Base-by-base conservation (phyloP, 306 rosid genomes). In the Lathyrus oleraceus region DNA sequence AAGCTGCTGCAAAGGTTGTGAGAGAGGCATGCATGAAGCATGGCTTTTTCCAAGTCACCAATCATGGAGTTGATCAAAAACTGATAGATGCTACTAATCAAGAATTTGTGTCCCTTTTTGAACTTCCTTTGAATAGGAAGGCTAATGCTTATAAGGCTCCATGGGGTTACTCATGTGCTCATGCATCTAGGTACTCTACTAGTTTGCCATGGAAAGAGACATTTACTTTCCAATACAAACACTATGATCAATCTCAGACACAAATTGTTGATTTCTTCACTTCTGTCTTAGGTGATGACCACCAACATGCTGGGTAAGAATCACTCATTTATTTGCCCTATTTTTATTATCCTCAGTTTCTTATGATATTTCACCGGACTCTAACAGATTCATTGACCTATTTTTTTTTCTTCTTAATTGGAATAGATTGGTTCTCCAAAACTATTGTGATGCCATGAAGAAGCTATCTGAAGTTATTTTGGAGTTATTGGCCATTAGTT, bases 171-270 rank as follows among this genome's bases (percentile, higher is more conserved):
- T 83, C 96, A 0, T 79, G 86, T 5, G 96, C 88, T 27, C 96
- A 87, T 77, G 80, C 90, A 3, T 81, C 84, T 3, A 79, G 90
- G 2, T 89, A 13, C 14, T 45, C 84, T 0, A 42, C 88, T 0
- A 81, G 70, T 64, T 56, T 89, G 81, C 96, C 96, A 10, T 89
- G 92, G 96, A 89, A 87, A 58, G 92, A 89, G 77, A 66, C 85
- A 0, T 75, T 82, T 27, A 70, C 89, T 52, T 81, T 79, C 30
- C 53, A 21, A 4, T 79, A 78, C 65, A 42, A 67, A 7, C 64
- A 43, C 7, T 1, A 14, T 2, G 20, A 66, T 9, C 13, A 53
- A 27, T 68, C 78, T 4, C 8, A 53, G 0, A 21, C 64, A 2
- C 51, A 66, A 0, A 77, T 83, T 53, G 79, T 81, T 81, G 76